phyloP scores from a whole-genome alignment of 345 rosid genomes.

The Eucalyptus albens region DNA sequence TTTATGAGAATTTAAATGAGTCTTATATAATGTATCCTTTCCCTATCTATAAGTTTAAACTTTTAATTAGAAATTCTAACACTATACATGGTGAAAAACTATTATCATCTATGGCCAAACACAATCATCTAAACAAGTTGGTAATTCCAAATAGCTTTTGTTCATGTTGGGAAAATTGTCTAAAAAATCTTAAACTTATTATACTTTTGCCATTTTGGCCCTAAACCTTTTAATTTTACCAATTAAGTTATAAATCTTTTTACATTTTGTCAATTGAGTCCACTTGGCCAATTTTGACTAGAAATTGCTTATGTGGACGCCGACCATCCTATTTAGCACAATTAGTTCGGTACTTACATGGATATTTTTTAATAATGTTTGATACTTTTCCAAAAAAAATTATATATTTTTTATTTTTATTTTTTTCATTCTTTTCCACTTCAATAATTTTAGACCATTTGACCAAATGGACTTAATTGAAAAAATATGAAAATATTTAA shows the following conservation, averaged over 20 bases:
- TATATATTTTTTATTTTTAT: too few species aligned
- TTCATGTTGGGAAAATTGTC: background rate
- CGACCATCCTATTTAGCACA: too few species aligned
- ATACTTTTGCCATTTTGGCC: fast-evolving
- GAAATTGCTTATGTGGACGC: fast-evolving
- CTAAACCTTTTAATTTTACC: too few species aligned
- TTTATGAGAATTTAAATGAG: background rate
- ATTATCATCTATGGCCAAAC: background rate
- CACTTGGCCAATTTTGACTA: fast-evolving
- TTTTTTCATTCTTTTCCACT: background rate
- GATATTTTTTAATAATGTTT: background rate
- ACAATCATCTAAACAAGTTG: background rate
- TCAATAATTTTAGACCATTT: background rate
- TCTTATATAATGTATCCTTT: background rate
- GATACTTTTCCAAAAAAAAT: too few species aligned
- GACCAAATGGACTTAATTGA: background rate
- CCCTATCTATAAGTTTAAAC: background rate
- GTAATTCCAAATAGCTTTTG: background rate
- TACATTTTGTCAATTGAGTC: too few species aligned
- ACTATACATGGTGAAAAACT: background rate
- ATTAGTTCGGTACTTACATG: too few species aligned
- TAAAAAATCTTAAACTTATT: too few species aligned
- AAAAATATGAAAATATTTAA: too few species aligned
- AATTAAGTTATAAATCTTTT: too few species aligned
- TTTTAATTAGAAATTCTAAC: background rate